Evolutionary conservation across 192 early-diverging fungal species (phyloP).

Genomic region (Dissophora ornata): DNA sequence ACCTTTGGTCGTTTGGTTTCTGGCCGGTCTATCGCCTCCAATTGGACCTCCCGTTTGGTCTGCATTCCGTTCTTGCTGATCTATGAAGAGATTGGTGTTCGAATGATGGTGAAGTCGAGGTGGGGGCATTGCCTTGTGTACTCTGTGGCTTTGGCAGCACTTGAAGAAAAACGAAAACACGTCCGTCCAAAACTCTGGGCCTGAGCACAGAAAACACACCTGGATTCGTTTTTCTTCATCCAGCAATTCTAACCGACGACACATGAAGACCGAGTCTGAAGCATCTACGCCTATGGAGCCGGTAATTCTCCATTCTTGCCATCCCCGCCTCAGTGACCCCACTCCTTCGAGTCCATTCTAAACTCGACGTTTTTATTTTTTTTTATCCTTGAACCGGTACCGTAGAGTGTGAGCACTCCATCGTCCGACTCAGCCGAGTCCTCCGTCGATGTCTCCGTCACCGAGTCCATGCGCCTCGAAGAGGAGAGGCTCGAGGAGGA

Average conservation of each 20-base stretch:
- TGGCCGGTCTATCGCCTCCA: constrained; percentile 13
- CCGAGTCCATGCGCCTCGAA: constrained; percentile 56
- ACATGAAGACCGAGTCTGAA: constrained; percentile 6
- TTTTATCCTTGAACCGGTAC: background rate
- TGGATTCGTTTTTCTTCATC: background rate
- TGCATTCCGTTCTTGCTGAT: constrained; percentile 4
- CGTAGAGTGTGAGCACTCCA: constrained; percentile 34
- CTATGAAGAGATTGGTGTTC: background rate
- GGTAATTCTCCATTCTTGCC: constrained; percentile 5
- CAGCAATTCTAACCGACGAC: background rate
- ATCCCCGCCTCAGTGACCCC: too few relatives aligned
- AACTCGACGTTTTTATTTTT: constrained; percentile 4
- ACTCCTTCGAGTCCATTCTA: background rate
- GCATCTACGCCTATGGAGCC: constrained; percentile 9
- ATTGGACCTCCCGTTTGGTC: constrained; percentile 2
- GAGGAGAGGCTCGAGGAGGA: constrained; percentile 54
- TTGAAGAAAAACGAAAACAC: too few relatives aligned
- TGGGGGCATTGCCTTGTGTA: background rate
- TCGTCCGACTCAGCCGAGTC: constrained; percentile 17
- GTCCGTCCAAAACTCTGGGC: constrained; percentile 2
- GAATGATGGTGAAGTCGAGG: background rate
- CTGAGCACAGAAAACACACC: constrained; percentile 10
- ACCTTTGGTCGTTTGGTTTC: constrained; percentile 31
- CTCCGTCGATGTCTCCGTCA: constrained; percentile 27
- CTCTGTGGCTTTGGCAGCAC: constrained; percentile 13